Conservation (phyloP, 306 rosid genomes). For the Inga laurina region DNA sequence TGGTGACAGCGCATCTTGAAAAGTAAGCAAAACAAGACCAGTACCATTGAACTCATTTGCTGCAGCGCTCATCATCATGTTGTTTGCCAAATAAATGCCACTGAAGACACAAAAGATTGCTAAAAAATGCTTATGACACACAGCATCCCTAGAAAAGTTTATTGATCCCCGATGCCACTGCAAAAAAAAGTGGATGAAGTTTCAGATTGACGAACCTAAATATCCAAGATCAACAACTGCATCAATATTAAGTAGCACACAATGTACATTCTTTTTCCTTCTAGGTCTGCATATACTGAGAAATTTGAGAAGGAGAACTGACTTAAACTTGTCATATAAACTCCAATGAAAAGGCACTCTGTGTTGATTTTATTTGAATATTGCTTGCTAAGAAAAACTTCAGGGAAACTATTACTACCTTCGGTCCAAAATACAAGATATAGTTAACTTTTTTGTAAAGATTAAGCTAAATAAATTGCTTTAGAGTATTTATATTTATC, state of each 20-base stretch:
- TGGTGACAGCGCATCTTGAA: conserved; percentile 76
- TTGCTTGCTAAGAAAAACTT: conserved; percentile 5
- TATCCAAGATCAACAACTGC: conserved; percentile 8
- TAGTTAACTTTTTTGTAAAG: no score
- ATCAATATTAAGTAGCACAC: conserved; percentile 23
- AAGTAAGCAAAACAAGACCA: conserved; percentile 67
- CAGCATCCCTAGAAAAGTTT: conserved; percentile 58
- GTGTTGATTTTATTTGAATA: conserved; percentile 1
- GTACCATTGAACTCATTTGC: conserved; percentile 65
- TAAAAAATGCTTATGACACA: conserved; percentile 80
- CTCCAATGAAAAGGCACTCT: not conserved
- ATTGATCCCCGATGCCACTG: conserved; percentile 67
- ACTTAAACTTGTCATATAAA: conserved; percentile 12
- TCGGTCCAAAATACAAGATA: no score
- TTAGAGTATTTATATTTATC: no score
- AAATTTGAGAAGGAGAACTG: conserved; percentile 12
- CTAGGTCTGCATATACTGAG: conserved; percentile 14
- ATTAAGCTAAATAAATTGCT: no score
- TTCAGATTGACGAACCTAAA: conserved; percentile 41
- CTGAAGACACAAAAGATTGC: conserved; percentile 74
- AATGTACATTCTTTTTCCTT: conserved; percentile 10
- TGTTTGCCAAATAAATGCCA: conserved; percentile 76
- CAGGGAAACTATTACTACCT: not conserved
- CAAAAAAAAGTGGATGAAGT: conserved; percentile 21
- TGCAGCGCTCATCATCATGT: conserved; percentile 65